Percentiles rank a stretch among this genome's conserved stretches.
Conservation (phyloP, 495 filamentous ascomycete genomes). For the Hypoxylon fragiforme region DNA sequence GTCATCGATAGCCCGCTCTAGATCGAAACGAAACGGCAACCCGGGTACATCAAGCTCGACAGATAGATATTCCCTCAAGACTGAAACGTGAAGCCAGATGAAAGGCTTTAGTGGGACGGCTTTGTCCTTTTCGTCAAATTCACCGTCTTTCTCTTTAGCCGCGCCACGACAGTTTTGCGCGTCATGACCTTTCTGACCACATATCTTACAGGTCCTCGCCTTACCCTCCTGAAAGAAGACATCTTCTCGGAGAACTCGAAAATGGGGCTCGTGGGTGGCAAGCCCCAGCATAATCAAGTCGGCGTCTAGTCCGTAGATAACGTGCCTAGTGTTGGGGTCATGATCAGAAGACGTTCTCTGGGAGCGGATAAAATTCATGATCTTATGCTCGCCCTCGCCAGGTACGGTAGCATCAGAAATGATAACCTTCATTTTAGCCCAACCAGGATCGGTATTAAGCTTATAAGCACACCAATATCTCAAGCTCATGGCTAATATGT, state of each 20-base stretch:
- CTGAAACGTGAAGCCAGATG: conserved; percentile 94
- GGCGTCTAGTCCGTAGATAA: conserved; percentile 93
- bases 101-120: conserved; percentile 77
- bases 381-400: conserved; percentile 98
- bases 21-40: conserved; percentile 76
- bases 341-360: conserved; percentile 88
- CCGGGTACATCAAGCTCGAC: conserved; percentile 82
- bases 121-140: conserved; percentile 82
- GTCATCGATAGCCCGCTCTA: conserved; percentile 96
- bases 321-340: conserved; percentile 94
- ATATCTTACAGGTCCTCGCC: conserved; percentile 77
- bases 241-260: conserved; percentile 95
- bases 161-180: conserved; percentile 80
- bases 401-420: conserved; percentile 98
- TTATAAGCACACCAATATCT: conserved; percentile 97
- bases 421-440: conserved; percentile 95
- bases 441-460: conserved; percentile 94
- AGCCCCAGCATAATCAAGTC: conserved; percentile 99
- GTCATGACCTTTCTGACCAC: conserved; percentile 88
- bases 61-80: conserved; percentile 91
- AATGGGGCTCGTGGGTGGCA: conserved; percentile 95
- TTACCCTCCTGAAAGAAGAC: conserved; percentile 90
- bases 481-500: conserved; percentile 86
- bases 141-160: conserved; percentile 80
- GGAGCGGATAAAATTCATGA: conserved; percentile 97